Conservation (phyloP, 2,329 filamentous ascomycete species). For the Aureobasidium sp. region DNA sequence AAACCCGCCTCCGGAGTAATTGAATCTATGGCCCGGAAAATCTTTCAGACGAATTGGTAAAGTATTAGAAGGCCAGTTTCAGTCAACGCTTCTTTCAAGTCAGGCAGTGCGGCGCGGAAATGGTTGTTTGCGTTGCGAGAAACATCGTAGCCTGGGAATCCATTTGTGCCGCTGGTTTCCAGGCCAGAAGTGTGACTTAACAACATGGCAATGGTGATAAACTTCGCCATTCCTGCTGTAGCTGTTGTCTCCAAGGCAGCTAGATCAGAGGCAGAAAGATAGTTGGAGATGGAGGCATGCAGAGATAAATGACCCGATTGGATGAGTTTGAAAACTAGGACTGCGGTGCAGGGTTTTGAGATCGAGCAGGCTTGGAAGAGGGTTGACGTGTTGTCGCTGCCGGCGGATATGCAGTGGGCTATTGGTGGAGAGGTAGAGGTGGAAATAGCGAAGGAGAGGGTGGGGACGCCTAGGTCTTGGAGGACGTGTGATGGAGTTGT, state of each 20-base stretch:
- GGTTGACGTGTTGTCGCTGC: conserved; percentile 21
- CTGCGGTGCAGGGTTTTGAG: conserved; percentile 23
- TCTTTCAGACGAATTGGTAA: conserved; percentile 20
- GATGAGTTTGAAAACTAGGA: conserved; percentile 23
- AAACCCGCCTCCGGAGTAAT: conserved; percentile 26
- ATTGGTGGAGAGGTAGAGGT: not conserved
- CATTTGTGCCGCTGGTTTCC: conserved; percentile 18
- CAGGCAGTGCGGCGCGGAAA: not conserved
- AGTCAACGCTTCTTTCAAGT: conserved; percentile 18
- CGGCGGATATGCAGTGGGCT: not conserved
- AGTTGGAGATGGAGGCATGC: conserved; percentile 19
- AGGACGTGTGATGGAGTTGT: not conserved
- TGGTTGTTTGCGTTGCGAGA: conserved; percentile 11
- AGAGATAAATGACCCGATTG: conserved; percentile 21
- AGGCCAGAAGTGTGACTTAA: conserved; percentile 25
- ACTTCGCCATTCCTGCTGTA: conserved; percentile 19
- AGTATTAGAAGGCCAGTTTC: conserved; percentile 22
- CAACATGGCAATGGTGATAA: conserved; percentile 23
- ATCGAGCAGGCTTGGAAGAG: conserved; percentile 26
- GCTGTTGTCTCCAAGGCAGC: conserved; percentile 17
- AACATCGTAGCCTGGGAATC: conserved; percentile 24
- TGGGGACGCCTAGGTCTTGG: not conserved
- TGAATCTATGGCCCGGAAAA: conserved; percentile 23
- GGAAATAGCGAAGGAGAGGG: not conserved
- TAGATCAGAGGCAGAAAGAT: conserved; percentile 17